These are phyloP conservation scores for Globisporangium radiosum DNA, from an alignment of 352 stramenopile genomes.

Conservation along the genomic window DNA sequence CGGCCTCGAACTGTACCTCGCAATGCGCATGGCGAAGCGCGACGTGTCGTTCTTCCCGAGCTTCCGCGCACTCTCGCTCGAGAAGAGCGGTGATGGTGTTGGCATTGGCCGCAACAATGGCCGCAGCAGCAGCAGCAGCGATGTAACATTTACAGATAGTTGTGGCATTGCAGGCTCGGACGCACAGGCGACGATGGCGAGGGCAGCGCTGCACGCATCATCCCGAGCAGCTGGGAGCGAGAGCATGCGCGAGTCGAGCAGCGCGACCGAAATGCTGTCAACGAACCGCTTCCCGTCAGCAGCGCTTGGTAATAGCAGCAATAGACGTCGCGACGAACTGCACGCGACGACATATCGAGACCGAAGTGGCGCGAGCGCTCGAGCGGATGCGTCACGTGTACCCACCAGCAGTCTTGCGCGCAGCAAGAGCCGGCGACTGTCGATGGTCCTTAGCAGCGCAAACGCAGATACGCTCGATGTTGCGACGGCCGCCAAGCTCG, in stretches of 20 bases:
- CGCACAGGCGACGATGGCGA: neutral
- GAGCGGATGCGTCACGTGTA: too few relatives aligned
- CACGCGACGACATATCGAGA: neutral
- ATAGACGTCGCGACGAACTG: neutral
- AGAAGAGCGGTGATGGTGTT: slow-evolving; percentile 12
- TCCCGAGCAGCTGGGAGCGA: neutral
- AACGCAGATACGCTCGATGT: slow-evolving; percentile 10
- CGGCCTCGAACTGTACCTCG: slow-evolving; percentile 73
- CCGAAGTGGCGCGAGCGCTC: too few relatives aligned
- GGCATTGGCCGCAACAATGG: slow-evolving; percentile 8
- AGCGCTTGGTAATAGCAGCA: neutral
- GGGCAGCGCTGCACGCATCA: neutral
- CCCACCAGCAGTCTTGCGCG: neutral
- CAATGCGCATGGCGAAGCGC: slow-evolving; percentile 66
- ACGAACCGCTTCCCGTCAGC: neutral
- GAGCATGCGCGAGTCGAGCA: neutral
- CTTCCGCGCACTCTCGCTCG: slow-evolving; percentile 49
- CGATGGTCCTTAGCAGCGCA: neutral
- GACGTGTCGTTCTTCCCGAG: slow-evolving; percentile 75
- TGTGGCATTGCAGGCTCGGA: neutral
- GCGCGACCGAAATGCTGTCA: neutral
- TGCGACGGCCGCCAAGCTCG: slow-evolving; percentile 26
- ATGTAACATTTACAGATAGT: neutral
- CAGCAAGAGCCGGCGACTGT: neutral
- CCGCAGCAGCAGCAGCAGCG: slow-evolving; percentile 2